Evolutionary conservation across 2,329 filamentous ascomycete species (phyloP).

Genomic region (Epichloe sylvatica): DNA sequence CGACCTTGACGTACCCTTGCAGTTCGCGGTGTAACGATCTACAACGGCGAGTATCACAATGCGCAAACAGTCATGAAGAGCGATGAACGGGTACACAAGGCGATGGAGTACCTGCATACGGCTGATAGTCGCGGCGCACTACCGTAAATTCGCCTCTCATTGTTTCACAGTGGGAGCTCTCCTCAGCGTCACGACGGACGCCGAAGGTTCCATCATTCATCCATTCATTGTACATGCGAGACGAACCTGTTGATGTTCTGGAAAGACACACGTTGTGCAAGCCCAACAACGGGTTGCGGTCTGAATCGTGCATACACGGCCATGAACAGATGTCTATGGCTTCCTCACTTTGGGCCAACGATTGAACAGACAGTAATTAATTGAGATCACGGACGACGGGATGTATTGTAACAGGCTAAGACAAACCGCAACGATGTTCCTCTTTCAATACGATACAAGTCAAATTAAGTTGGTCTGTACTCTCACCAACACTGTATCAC

Average conservation of each 20-base stretch:
- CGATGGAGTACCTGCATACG: not conserved
- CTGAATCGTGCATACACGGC: not conserved
- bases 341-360: not conserved
- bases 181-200: not conserved
- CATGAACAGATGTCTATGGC: not conserved
- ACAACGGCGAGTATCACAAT: not conserved
- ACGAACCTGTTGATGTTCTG: not conserved
- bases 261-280: not conserved
- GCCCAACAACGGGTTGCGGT: not conserved
- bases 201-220: not conserved
- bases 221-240: too few relatives aligned
- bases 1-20: not conserved
- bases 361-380: not conserved
- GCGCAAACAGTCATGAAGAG: not conserved
- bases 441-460: not conserved
- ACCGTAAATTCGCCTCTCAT: not conserved
- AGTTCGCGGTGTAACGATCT: constrained; percentile 1
- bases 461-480: not conserved
- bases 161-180: not conserved
- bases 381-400: not conserved
- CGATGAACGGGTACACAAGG: not conserved
- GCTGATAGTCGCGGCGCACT: not conserved
- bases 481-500: not conserved
- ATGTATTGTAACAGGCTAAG: not conserved
- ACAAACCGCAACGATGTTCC: not conserved